A percentile compares a stretch with the other conserved stretches of the same genome.
These are phyloP conservation scores for Fermentozyma sake DNA, from an alignment of 1,139 yeast species.

Conservation along the genomic window DNA sequence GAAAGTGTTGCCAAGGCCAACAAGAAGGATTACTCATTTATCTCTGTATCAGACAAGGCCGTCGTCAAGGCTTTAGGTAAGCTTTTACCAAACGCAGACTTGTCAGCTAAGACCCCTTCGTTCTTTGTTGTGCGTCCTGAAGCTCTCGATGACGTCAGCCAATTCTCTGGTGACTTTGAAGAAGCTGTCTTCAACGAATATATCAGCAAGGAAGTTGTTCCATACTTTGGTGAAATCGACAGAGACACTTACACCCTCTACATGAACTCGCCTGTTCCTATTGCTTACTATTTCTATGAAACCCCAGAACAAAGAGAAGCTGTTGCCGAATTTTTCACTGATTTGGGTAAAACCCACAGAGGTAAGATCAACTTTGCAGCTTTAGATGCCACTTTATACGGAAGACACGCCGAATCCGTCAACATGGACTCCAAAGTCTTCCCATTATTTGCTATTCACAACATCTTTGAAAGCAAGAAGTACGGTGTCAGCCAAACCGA, in stretches of 20 bases:
- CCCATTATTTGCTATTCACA: slow-evolving; percentile 91
- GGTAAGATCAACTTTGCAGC: slow-evolving; percentile 86
- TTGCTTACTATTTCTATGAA: slow-evolving; percentile 84
- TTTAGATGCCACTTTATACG: slow-evolving; percentile 75
- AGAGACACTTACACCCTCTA: slow-evolving; percentile 77
- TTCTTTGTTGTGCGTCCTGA: slow-evolving; percentile 44
- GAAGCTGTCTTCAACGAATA: slow-evolving; percentile 46
- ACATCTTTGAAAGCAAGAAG: slow-evolving; percentile 61
- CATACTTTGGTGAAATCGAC: slow-evolving; percentile 86
- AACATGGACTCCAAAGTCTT: slow-evolving; percentile 76
- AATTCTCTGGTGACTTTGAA: slow-evolving; percentile 18
- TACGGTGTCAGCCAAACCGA: slow-evolving; percentile 57
- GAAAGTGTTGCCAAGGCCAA: slow-evolving; percentile 14
- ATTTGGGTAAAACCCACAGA: slow-evolving; percentile 69
- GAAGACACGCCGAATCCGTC: slow-evolving; percentile 85
- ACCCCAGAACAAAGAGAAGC: slow-evolving; percentile 61
- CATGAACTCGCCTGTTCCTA: slow-evolving; percentile 68
- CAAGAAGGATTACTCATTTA: slow-evolving; percentile 51
- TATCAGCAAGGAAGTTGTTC: slow-evolving; percentile 67
- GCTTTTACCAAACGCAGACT: slow-evolving; percentile 9
- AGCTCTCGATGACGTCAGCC: slow-evolving; percentile 28
- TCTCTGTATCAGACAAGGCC: slow-evolving; percentile 48
- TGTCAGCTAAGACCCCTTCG: slow-evolving; percentile 34
- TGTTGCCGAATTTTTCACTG: slow-evolving; percentile 47
- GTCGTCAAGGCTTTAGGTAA: slow-evolving; percentile 40